A percentile compares a stretch with the other conserved stretches of the same genome.
These are phyloP conservation scores for Hibiscus mutabilis DNA, from an alignment of 345 rosid species.

Conservation along the genomic window DNA sequence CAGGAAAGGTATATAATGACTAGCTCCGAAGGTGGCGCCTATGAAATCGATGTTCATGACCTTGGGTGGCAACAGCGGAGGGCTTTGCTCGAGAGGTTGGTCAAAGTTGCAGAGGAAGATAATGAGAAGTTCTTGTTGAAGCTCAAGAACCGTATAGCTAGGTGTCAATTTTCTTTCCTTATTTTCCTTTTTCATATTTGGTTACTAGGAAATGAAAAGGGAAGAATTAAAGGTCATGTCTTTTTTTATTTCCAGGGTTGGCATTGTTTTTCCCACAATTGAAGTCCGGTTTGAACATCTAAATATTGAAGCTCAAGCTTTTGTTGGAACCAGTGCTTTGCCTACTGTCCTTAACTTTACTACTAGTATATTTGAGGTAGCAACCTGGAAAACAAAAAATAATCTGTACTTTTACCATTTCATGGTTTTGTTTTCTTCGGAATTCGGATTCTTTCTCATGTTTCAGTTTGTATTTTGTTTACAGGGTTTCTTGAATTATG, in stretches of 20 bases:
- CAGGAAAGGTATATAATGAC: conserved; percentile 31
- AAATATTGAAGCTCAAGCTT: conserved; percentile 36
- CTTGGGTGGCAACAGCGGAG: conserved; percentile 33
- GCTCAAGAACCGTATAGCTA: conserved; percentile 30
- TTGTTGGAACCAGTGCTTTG: conserved; percentile 39
- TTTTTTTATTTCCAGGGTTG: conserved; percentile 30
- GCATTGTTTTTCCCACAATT: conserved; percentile 39
- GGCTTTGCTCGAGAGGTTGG: conserved; percentile 26
- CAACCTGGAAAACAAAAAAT: not conserved
- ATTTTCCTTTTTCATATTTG: not conserved
- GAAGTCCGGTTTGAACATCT: conserved; percentile 52
- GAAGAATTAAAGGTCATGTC: not conserved
- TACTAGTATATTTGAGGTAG: conserved; percentile 35
- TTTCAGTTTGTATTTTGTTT: not conserved
- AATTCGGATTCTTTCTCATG: not conserved
- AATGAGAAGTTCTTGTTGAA: conserved; percentile 35
- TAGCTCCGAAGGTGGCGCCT: conserved; percentile 6
- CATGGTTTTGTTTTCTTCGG: not conserved
- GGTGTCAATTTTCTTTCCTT: conserved; percentile 1
- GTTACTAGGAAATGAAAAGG: not conserved
- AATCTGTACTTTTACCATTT: not conserved
- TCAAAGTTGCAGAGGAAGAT: conserved; percentile 33
- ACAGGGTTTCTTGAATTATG: not conserved
- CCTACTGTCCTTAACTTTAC: conserved; percentile 33
- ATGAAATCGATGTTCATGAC: conserved; percentile 24